Base-by-base conservation (phyloP, 1,284 basidiomycete species). In the Volvariella surrecta region DNA sequence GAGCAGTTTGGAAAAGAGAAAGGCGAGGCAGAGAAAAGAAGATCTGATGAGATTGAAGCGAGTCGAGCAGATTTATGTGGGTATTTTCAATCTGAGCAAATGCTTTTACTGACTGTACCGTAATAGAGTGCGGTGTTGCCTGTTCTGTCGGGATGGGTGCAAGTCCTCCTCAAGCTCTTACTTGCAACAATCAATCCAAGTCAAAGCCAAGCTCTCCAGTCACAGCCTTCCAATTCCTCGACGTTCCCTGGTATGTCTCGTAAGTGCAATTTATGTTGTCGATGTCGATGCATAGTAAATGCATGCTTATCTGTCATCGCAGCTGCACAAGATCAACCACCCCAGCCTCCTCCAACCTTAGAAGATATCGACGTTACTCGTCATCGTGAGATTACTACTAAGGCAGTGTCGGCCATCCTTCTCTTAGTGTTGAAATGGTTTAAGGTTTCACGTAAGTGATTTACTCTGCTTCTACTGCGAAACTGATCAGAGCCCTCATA, bases 331-430 rank as follows among this genome's bases (percentile, higher is more conserved):
- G 80, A 84, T 43, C 80, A 80, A 44, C 72, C 73, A 4, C 72
- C 76, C 2, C 54, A 57, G 11, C 79, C 84, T 1, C 82, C 87
- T 1, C 87, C 81, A 3, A 88, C 88, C 1, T 68, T 92, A n/a
- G 94, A 98, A 51, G 96, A 99, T 53, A 80, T 93, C 44, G 96
- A 99, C 59, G 87, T 96, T 32, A 84, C 83, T 28, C 81, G 96
- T 4, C 96, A 99, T 63, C 87, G 96, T 31, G 96, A 99, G 62
- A 96, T 99, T 54, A 95, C 91, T 0, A 92, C 90, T 4, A 99
- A 99, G 64, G 93, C 92, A 0, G 89, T 98, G 4, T 97, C 94
- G 15, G 93, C 94, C 1, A 96, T 99, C 50, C 62, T 99, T 13
- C 67, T 99, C 1, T 66, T 98, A 32, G 79, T 87, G 2, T 63